Percentiles rank a stretch among this genome's conserved stretches.
These are phyloP conservation scores for Phytophthora idaei DNA, from an alignment of 352 stramenopile species.

Conservation along the genomic window DNA sequence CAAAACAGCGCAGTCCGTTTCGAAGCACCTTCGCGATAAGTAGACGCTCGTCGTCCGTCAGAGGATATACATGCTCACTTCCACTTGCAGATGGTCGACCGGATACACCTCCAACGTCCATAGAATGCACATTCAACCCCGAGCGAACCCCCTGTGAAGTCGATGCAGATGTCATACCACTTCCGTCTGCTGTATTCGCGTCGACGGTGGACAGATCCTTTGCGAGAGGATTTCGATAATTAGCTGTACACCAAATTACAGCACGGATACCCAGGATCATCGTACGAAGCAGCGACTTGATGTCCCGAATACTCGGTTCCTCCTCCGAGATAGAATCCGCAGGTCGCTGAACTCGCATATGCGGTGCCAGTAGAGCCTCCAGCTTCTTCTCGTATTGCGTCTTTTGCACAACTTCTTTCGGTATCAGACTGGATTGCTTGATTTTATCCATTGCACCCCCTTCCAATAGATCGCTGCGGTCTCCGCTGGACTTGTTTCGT, in stretches of 20 bases:
- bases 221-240: constrained; percentile 90
- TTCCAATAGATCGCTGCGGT: constrained; percentile 76
- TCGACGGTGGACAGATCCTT: constrained; percentile 86
- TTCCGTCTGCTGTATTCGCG: constrained; percentile 46
- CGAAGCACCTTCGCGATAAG: constrained; percentile 95
- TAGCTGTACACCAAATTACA: constrained; percentile 97
- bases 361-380: constrained; percentile 61
- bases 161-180: constrained; percentile 25
- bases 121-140: constrained; percentile 27
- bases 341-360: constrained; percentile 51
- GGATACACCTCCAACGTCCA: constrained; percentile 21
- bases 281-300: constrained; percentile 94
- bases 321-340: constrained; percentile 72
- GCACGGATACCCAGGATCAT: constrained; percentile 98
- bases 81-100: constrained; percentile 25
- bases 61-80: constrained; percentile 67
- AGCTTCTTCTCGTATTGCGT: constrained; percentile 79
- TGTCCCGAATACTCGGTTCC: constrained; percentile 84
- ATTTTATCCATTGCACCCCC: constrained; percentile 91
- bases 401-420: constrained; percentile 57
- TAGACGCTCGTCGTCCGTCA: constrained; percentile 93
- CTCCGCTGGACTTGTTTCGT: constrained; percentile 41
- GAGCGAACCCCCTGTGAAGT: constrained; percentile 24
- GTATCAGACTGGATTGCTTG: constrained; percentile 76
- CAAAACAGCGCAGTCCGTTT: constrained; percentile 93